Conservation (phyloP, 2,329 filamentous ascomycete genomes). For the Cadophora luteo-olivacea region DNA sequence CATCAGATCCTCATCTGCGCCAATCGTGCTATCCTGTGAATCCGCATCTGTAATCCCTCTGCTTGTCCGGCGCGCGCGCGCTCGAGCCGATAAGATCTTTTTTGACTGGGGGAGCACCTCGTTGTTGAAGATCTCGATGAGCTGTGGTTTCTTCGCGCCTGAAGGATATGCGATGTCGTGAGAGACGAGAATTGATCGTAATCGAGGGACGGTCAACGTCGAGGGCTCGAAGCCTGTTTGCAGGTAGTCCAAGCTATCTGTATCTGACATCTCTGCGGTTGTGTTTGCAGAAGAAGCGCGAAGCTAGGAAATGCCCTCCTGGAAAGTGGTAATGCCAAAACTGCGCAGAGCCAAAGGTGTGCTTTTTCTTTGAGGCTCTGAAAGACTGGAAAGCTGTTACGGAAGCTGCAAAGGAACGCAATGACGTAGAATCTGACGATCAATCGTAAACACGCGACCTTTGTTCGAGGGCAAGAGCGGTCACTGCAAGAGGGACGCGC, state of each 20-base stretch:
- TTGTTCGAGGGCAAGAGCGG: neutral
- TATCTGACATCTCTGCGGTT: constrained; percentile 60
- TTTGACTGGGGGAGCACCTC: constrained; percentile 79
- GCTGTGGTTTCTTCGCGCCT: constrained; percentile 88
- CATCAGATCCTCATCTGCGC: constrained; percentile 62
- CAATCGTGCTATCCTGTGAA: constrained; percentile 63
- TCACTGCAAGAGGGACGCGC: neutral
- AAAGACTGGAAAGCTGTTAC: neutral
- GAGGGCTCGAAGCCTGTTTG: constrained; percentile 85
- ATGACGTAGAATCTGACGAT: constrained; percentile 23
- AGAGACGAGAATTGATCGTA: constrained; percentile 89
- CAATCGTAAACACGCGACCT: constrained; percentile 14
- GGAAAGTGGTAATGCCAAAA: neutral
- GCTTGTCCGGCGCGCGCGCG: constrained; percentile 84
- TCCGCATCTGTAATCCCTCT: constrained; percentile 78
- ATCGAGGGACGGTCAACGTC: constrained; percentile 82
- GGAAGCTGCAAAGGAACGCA: constrained; percentile 10
- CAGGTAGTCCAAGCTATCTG: constrained; percentile 79
- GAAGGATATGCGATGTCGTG: constrained; percentile 87
- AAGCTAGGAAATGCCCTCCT: neutral
- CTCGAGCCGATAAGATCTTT: constrained; percentile 76
- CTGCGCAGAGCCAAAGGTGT: neutral
- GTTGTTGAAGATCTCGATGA: constrained; percentile 83
- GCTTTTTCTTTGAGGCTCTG: neutral
- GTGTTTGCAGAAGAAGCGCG: neutral